Evolutionary conservation across 768 basidiomycete species (phyloP).

Genomic region (Boletus rubropictus): DNA sequence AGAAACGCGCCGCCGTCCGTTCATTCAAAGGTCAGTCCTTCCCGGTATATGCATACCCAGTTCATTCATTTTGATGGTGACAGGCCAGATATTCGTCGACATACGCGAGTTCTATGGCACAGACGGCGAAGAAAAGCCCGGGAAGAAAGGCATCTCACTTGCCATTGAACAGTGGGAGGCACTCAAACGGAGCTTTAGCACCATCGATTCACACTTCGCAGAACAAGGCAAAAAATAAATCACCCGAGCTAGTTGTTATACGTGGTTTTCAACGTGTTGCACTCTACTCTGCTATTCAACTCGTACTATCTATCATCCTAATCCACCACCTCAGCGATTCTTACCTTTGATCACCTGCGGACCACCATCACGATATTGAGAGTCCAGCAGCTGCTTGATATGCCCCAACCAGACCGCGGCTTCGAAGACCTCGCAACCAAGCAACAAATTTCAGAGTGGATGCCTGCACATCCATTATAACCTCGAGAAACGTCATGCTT

Average conservation of each 20-base stretch:
- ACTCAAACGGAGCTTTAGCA: constrained; percentile 39
- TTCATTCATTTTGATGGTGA: constrained; percentile 25
- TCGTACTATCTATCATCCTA: constrained; percentile 3
- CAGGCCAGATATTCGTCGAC: constrained; percentile 53
- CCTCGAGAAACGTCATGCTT: constrained; percentile 49
- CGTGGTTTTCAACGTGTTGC: neutral
- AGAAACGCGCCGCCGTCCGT: constrained; percentile 57
- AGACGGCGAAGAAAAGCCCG: constrained; percentile 62
- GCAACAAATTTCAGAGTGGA: constrained; percentile 47
- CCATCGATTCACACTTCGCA: constrained; percentile 51
- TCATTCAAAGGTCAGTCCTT: constrained; percentile 38
- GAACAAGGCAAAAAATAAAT: constrained; percentile 20
- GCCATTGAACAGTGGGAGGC: constrained; percentile 61
- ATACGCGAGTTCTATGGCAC: constrained; percentile 69
- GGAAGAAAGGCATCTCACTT: constrained; percentile 77
- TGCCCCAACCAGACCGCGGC: constrained; percentile 58
- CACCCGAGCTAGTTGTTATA: neutral
- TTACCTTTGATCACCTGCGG: neutral
- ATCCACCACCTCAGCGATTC: neutral
- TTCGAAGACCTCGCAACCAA: constrained; percentile 62
- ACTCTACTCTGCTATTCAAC: neutral
- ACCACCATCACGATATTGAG: constrained; percentile 19
- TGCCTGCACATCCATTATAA: constrained; percentile 58
- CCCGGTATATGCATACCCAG: neutral
- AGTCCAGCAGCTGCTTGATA: constrained; percentile 69